Evolutionary conservation across 768 basidiomycete genomes (phyloP).

Genomic region (Naematelia encephala): DNA sequence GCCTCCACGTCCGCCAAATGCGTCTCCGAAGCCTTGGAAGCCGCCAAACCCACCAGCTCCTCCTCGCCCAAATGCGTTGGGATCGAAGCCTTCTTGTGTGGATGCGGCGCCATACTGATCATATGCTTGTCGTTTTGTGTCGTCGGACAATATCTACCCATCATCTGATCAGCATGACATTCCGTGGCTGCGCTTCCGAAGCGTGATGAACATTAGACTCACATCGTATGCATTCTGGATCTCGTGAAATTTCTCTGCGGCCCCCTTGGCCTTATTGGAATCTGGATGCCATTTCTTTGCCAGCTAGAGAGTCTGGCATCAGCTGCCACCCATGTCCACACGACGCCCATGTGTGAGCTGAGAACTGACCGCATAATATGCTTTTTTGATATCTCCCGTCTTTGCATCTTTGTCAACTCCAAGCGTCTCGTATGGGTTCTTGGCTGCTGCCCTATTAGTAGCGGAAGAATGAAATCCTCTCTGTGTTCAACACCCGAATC

Average conservation of each 20-base stretch:
- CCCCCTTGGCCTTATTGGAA: slow-evolving; percentile 76
- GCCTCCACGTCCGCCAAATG: slow-evolving; percentile 49
- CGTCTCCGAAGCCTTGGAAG: slow-evolving; percentile 66
- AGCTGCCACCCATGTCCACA: neutral
- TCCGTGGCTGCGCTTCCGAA: neutral
- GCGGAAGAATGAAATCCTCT: slow-evolving; percentile 72
- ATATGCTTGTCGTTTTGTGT: slow-evolving; percentile 83
- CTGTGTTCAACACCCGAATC: slow-evolving; percentile 56
- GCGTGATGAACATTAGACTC: slow-evolving; percentile 45
- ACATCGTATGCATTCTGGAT: slow-evolving; percentile 98
- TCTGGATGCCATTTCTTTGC: slow-evolving; percentile 98
- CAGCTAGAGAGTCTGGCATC: slow-evolving; percentile 58
- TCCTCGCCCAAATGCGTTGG: slow-evolving; percentile 69
- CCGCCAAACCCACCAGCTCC: slow-evolving; percentile 68
- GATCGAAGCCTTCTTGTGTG: slow-evolving; percentile 90
- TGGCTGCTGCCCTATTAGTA: slow-evolving; percentile 57
- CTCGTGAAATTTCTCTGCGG: slow-evolving; percentile 90
- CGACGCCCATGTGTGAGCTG: too few relatives aligned
- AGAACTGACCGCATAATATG: slow-evolving; percentile 80
- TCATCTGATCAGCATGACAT: neutral
- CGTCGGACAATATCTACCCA: slow-evolving; percentile 80
- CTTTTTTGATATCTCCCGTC: slow-evolving; percentile 89
- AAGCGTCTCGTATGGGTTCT: slow-evolving; percentile 86
- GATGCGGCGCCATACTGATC: slow-evolving; percentile 91
- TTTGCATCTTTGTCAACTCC: slow-evolving; percentile 81